Base-by-base conservation (phyloP, 2,329 filamentous ascomycete species). In the Phialophora chinensis region DNA sequence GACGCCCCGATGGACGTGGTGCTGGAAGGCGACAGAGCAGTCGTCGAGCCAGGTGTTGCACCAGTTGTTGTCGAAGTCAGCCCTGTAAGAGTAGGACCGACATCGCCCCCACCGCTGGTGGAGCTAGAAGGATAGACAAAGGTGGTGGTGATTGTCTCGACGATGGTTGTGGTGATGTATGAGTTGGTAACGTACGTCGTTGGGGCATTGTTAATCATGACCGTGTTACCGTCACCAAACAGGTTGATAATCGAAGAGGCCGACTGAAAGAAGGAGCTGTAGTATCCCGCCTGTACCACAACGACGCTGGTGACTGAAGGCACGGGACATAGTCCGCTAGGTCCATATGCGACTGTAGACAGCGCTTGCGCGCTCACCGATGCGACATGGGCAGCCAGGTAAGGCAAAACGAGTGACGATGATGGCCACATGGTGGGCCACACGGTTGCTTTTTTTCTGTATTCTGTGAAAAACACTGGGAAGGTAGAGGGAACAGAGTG, bases 211-310 rank as follows among this genome's bases (percentile, higher is more conserved):
- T 69, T 58, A 49, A 71, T 70, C 54, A 60, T 65, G 38, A 72
- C 61, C 25, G 65, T 69, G 29, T 69, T 63, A 4, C 66, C 68
- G 58, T 69, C 63, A 20, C 70, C 70, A 47, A 66, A 69, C 33
- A 72, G 56, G 54, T 71, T 71, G 53, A 69, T 44, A 53, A 71
- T 71, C 49, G 66, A 63, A n/a, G 67, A 66, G 31, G 67, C 69
- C 27, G 70, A 69, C 35, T 72, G 59, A 58, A 69, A 68, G 49
- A 71, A 66, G n/a, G 66, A 67, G 61, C 69, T 71, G 65, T 71
- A 72, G 47, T 60, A 60, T 17, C 54, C 68, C 47, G 65, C 49
- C 57, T 67, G 65, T 57, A 70, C 65, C 58, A 70, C 63, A 29
- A 69, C 63, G 50, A 67, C 59, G 47, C 63, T 66, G 47, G 65